Conservation (phyloP, 2,329 filamentous ascomycete species). For the Pseudocercospora vitis region DNA sequence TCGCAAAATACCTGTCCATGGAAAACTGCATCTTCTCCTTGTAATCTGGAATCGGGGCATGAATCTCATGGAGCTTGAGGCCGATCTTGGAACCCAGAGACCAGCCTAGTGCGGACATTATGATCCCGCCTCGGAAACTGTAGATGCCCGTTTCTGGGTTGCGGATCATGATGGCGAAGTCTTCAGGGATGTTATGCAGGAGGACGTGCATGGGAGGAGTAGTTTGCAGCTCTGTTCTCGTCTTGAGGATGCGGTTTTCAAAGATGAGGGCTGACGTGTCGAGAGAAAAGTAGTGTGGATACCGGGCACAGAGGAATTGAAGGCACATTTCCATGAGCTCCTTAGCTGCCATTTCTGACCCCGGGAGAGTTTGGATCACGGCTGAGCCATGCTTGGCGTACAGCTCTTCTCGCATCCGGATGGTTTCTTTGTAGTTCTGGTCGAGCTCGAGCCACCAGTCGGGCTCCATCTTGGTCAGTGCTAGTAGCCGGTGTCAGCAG, state of each 20-base stretch:
- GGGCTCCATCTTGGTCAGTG: slow-evolving; percentile 72
- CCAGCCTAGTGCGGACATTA: slow-evolving; percentile 82
- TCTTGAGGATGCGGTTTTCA: slow-evolving; percentile 67
- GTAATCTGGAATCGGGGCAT: slow-evolving; percentile 75
- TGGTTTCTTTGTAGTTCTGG: slow-evolving; percentile 65
- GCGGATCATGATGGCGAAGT: slow-evolving; percentile 75
- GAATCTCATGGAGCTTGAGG: slow-evolving; percentile 67
- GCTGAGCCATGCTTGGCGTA: slow-evolving; percentile 62
- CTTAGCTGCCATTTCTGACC: slow-evolving; percentile 75
- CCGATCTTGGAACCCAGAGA: slow-evolving; percentile 73
- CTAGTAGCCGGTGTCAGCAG: slow-evolving; percentile 46
- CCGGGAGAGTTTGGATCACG: slow-evolving; percentile 69
- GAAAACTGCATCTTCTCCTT: slow-evolving; percentile 84
- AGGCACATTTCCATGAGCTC: slow-evolving; percentile 85
- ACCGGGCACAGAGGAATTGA: slow-evolving; percentile 75
- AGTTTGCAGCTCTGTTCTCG: slow-evolving; percentile 58
- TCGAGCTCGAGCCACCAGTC: slow-evolving; percentile 92
- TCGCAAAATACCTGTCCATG: slow-evolving; percentile 85
- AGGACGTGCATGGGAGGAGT: slow-evolving; percentile 69
- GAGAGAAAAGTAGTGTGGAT: slow-evolving; percentile 71
- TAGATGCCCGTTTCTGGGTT: slow-evolving; percentile 72
- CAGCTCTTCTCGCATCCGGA: slow-evolving; percentile 67
- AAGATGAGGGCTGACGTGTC: slow-evolving; percentile 58
- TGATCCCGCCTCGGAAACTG: slow-evolving; percentile 69
- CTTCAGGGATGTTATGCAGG: slow-evolving; percentile 77